Percentiles rank a stretch among this genome's conserved stretches.
phyloP scores from a whole-genome alignment of 176 grass and related monocot genomes.

The Chrysopogon serrulatus region DNA sequence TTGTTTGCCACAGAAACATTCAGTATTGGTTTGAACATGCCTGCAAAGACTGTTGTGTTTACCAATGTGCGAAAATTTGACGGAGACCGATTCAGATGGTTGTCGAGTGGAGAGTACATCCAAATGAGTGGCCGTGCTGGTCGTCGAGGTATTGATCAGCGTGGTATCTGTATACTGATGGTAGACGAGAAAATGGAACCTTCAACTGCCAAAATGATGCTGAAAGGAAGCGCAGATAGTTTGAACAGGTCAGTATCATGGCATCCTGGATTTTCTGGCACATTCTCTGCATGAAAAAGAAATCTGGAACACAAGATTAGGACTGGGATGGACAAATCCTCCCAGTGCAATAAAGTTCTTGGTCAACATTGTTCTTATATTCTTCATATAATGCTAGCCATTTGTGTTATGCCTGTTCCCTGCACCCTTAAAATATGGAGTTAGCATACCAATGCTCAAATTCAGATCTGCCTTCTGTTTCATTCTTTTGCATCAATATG shows the following conservation, averaged over 20 bases:
- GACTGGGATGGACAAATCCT: not conserved
- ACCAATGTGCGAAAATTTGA: conserved; percentile 96
- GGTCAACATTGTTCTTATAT: not conserved
- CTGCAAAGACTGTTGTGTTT: conserved; percentile 98
- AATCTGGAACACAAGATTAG: not conserved
- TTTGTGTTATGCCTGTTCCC: not conserved
- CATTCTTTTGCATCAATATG: not conserved
- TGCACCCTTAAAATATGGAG: conserved; percentile 1
- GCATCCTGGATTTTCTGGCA: not conserved
- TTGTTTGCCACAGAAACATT: conserved; percentile 98
- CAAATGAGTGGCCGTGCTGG: conserved; percentile 98
- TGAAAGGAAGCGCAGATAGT: conserved; percentile 96
- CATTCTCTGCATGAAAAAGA: not conserved
- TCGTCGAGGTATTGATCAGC: conserved; percentile 86
- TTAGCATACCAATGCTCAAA: not conserved
- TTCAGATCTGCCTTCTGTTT: not conserved
- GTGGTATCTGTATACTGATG: conserved; percentile 96
- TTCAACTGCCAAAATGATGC: conserved; percentile 88
- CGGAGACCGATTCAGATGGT: conserved; percentile 91
- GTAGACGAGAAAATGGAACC: conserved; percentile 98
- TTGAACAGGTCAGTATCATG: conserved; percentile 68
- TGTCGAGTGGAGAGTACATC: conserved; percentile 95
- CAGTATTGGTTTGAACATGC: conserved; percentile 99
- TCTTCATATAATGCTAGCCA: not conserved
- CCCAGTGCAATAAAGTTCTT: not conserved